Conservation (phyloP, 768 basidiomycete species). For the Termitomyces heimii region DNA sequence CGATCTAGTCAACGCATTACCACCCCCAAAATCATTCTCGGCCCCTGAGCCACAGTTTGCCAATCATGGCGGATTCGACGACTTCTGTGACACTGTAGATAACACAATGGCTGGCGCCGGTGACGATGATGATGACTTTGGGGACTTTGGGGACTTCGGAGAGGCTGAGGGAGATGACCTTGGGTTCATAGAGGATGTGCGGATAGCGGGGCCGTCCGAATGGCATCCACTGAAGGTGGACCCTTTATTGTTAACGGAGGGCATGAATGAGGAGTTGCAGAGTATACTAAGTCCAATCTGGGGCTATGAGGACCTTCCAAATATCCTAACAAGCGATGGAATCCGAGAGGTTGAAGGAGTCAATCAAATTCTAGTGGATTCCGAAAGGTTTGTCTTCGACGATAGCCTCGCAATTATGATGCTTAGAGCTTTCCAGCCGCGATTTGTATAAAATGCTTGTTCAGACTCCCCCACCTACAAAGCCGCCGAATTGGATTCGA, state of each 20-base stretch:
- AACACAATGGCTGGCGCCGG: slow-evolving; percentile 35
- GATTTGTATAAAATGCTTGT: slow-evolving; percentile 69
- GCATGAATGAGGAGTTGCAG: slow-evolving; percentile 58
- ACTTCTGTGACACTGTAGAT: slow-evolving; percentile 51
- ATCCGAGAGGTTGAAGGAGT: slow-evolving; percentile 80
- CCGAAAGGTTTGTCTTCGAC: slow-evolving; percentile 55
- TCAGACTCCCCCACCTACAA: slow-evolving; percentile 65
- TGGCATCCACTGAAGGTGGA: slow-evolving; percentile 64
- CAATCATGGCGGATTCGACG: slow-evolving; percentile 38
- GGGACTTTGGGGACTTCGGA: slow-evolving; percentile 85
- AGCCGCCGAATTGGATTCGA: slow-evolving; percentile 92
- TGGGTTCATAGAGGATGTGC: slow-evolving; percentile 31
- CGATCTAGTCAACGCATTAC: slow-evolving; percentile 25
- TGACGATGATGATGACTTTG: slow-evolving; percentile 82
- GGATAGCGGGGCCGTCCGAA: slow-evolving; percentile 34
- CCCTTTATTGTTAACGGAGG: slow-evolving; percentile 53
- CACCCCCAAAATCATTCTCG: slow-evolving; percentile 22
- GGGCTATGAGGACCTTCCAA: slow-evolving; percentile 42
- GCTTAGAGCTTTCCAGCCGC: slow-evolving; percentile 46
- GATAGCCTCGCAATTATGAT: slow-evolving; percentile 4
- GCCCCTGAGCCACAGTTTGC: slow-evolving; percentile 22
- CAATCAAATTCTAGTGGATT: slow-evolving; percentile 68
- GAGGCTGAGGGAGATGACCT: slow-evolving; percentile 41
- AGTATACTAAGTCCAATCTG: slow-evolving; percentile 64
- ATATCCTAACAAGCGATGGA: slow-evolving; percentile 58